Conservation (phyloP, 164 flowering plant genomes). For the Saururus chinensis region DNA sequence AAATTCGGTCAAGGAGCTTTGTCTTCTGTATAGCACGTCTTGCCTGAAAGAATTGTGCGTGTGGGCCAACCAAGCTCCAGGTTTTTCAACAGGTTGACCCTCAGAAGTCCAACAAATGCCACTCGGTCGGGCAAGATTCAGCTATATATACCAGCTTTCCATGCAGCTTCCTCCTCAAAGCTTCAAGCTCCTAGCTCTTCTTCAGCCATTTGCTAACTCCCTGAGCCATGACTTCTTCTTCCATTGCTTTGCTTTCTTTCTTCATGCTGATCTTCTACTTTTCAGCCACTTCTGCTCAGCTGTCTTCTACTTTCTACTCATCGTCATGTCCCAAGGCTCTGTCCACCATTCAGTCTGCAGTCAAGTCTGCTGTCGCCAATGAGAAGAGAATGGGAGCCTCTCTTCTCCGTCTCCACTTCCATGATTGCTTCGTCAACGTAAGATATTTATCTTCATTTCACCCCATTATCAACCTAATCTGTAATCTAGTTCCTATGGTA, state of each 20-base stretch:
- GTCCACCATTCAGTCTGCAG: constrained; percentile 10
- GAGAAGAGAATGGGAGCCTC: constrained; percentile 16
- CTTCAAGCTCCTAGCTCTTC: not conserved
- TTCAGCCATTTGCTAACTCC: not conserved
- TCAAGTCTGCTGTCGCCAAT: constrained; percentile 5
- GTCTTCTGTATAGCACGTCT: not conserved
- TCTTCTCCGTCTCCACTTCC: constrained; percentile 13
- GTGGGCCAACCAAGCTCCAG: not conserved
- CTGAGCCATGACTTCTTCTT: not conserved
- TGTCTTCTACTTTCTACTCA: constrained; percentile 8
- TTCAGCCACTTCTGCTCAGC: not conserved
- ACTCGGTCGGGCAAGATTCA: not conserved
- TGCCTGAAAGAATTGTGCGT: not conserved
- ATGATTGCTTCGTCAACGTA: constrained; percentile 20
- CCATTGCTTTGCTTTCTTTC: not conserved
- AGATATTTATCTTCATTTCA: not conserved
- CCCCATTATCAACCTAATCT: too few relatives aligned
- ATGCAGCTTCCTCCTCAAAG: not conserved
- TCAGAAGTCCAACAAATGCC: not conserved
- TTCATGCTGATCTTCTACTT: not conserved
- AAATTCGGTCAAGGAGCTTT: not conserved
- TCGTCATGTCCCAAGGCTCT: constrained; percentile 12
- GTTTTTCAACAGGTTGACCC: not conserved
- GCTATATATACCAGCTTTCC: not conserved
- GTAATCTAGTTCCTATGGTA: too few relatives aligned